A percentile compares a stretch with the other conserved stretches of the same genome.
phyloP scores from a whole-genome alignment of 768 basidiomycete genomes.

The Tricholoma flavovirens region DNA sequence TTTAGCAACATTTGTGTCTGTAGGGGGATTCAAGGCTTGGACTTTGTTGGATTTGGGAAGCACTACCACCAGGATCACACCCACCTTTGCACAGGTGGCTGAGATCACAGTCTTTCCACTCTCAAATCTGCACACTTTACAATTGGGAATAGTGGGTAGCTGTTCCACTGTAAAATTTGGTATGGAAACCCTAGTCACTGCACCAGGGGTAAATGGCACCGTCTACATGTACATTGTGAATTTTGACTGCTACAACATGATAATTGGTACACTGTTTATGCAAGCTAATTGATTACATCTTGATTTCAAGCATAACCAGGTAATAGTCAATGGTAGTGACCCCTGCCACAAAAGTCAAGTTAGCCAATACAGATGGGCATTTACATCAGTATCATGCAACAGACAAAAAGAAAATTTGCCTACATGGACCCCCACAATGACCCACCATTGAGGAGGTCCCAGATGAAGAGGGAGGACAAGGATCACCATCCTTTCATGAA shows the following conservation, averaged over 20 bases:
- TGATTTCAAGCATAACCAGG: constrained; percentile 15
- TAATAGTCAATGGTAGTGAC: constrained; percentile 3
- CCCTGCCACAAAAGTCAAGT: not conserved
- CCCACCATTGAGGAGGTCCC: too few relatives aligned
- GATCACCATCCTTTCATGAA: too few relatives aligned
- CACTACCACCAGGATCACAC: constrained; percentile 15
- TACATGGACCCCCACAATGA: too few relatives aligned
- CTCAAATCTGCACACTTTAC: constrained; percentile 15
- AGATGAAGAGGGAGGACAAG: too few relatives aligned
- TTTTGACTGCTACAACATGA: constrained; percentile 29
- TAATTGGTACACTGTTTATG: constrained; percentile 31
- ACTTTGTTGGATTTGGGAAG: constrained; percentile 20
- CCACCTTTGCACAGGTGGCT: constrained; percentile 7
- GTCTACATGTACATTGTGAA: constrained; percentile 30
- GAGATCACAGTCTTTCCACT: constrained; percentile 9
- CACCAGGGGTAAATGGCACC: too few relatives aligned
- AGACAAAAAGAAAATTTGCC: too few relatives aligned
- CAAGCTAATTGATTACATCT: constrained; percentile 13
- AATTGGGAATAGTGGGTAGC: constrained; percentile 25
- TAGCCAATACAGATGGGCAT: not conserved
- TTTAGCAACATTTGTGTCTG: constrained; percentile 2
- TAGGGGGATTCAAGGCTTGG: constrained; percentile 11
- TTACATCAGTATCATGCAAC: too few relatives aligned
- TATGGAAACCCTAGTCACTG: constrained; percentile 1
- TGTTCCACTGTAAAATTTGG: constrained; percentile 24